Conservation (phyloP, 2,329 filamentous ascomycete species). For the Aspergillus fumigatiaffinis region DNA sequence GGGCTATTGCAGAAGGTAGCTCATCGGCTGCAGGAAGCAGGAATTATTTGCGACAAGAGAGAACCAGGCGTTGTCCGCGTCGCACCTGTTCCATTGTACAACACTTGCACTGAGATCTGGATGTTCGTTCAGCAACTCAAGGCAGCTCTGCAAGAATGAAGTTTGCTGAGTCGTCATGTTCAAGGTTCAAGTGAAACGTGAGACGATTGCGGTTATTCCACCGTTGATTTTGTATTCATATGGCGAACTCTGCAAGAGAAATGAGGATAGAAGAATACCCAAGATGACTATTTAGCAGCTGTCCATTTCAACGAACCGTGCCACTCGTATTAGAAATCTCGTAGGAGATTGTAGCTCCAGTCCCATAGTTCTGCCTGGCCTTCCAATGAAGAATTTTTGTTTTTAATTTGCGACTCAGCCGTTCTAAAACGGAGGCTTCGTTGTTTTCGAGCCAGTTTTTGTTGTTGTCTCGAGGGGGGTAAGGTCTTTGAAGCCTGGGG, state of each 20-base stretch:
- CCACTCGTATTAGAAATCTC: not conserved
- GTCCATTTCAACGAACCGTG: not conserved
- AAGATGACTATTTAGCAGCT: not conserved
- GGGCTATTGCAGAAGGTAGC: conserved; percentile 68
- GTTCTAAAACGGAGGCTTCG: too few species aligned
- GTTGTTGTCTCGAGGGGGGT: not conserved
- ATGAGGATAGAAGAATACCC: not conserved
- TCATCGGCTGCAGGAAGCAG: conserved; percentile 60
- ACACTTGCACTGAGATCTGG: conserved; percentile 69
- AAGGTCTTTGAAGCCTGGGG: too few species aligned
- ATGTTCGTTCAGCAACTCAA: conserved; percentile 45
- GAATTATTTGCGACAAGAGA: conserved; percentile 75
- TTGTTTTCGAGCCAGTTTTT: not conserved
- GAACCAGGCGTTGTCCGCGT: conserved; percentile 80
- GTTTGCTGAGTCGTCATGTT: not conserved
- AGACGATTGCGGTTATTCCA: not conserved
- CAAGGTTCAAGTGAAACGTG: not conserved
- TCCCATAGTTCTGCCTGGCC: not conserved
- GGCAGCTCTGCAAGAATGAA: conserved; percentile 21
- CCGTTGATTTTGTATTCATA: too few species aligned
- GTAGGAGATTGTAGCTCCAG: not conserved
- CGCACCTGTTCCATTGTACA: conserved; percentile 78
- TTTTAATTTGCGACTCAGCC: too few species aligned
- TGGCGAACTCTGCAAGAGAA: not conserved
- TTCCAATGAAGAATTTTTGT: not conserved